Evolutionary conservation across 164 flowering plant genomes (phyloP), one percentile per base, ranked within the genome.

Genomic region (Magnolia kwangsiensis): DNA sequence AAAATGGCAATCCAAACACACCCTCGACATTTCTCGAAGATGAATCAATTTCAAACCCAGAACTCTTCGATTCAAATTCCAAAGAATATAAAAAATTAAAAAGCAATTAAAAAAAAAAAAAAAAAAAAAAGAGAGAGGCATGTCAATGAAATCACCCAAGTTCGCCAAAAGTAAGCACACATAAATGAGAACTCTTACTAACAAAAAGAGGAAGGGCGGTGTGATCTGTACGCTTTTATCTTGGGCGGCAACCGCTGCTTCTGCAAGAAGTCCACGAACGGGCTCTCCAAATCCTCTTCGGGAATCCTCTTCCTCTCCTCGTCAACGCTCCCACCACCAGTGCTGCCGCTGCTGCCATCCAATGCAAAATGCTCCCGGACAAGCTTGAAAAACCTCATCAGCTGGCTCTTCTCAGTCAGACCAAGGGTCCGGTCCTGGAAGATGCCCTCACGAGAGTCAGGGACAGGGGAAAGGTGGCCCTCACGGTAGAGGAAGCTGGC

Each of bases 341-440:
- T 37, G 45, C 45, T 37, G 45, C 45, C 45, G 45, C 6, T 37
- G 45, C 45, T 37, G 13, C 64, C 79, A 1, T 27, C 80, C 3
- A 63, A 69, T 37, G 65, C 80, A 72, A 88, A 77, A 72, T 91
- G 93, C 71, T 80, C 87, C 80, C 88, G 92, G 72, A 92, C 93
- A 21, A 87, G 88, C 88, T 92, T 94, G 82, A 92, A 94, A 79
- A 96, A 89, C 80, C 86, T 85, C 90, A 88, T 88, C 82, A 96
- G 70, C 83, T 85, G 90, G 76, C 85, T 87, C 90, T 94, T 96
- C 90, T 92, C 97, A 23, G 50, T 74, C 81, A 91, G 80, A 0
- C 83, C 73, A 67, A 96, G 81, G 10, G 69, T 83, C 77, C 84
- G 83, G 72, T 89, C 93, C 81, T 84, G 90, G 74, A 96, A 96